Conservation (phyloP, 2,329 filamentous ascomycete species). For the Polychaeton citri region DNA sequence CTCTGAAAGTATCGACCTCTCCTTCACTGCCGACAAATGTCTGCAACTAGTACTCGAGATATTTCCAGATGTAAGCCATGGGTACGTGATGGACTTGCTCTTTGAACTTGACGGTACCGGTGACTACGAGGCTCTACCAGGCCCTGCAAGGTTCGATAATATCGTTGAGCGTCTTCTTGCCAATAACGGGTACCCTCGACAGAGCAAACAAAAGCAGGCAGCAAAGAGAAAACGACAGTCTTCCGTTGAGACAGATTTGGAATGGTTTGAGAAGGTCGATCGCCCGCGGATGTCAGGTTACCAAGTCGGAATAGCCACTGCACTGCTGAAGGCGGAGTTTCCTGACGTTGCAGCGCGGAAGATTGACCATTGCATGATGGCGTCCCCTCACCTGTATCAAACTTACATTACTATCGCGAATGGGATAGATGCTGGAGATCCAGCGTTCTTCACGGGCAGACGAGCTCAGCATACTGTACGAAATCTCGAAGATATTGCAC, state of each 20-base stretch:
- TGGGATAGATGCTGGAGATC: constrained; percentile 9
- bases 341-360: constrained; percentile 22
- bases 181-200: constrained; percentile 14
- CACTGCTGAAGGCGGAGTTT: constrained; percentile 30
- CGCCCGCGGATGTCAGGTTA: constrained; percentile 3
- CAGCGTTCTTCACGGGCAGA: no score
- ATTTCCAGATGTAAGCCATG: constrained; percentile 21
- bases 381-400: constrained; percentile 24
- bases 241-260: constrained; percentile 11
- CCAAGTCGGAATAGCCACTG: background rate
- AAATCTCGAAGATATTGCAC: no score
- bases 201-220: constrained; percentile 13
- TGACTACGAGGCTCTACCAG: constrained; percentile 4
- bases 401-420: constrained; percentile 23
- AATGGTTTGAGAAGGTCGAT: constrained; percentile 11
- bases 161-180: constrained; percentile 18
- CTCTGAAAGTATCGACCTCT: background rate
- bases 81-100: constrained; percentile 17
- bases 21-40: constrained; percentile 12
- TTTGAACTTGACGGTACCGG: constrained; percentile 5
- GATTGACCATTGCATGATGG: constrained; percentile 19
- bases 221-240: constrained; percentile 17
- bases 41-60: constrained; percentile 17
- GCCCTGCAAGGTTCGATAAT: constrained; percentile 10
- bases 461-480: no score